These are phyloP conservation scores for Hypsizygus ulmarius DNA, from an alignment of 1,284 basidiomycete genomes.

Conservation along the genomic window DNA sequence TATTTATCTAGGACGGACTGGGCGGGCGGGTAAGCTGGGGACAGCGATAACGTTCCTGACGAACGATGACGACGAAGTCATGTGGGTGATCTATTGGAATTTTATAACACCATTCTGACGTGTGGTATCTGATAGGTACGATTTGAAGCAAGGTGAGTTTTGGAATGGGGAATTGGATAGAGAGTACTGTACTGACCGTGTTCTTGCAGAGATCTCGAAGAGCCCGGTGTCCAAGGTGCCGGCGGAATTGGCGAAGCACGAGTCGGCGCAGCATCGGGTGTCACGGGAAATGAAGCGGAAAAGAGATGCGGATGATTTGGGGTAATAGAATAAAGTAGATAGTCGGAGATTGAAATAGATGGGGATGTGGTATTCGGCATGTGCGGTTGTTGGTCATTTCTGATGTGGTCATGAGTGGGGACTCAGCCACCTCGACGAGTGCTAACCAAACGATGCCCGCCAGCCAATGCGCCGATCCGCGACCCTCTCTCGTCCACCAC, in stretches of 20 bases:
- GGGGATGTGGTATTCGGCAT: background rate
- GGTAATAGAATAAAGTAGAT: conserved; percentile 30
- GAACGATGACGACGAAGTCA: conserved; percentile 95
- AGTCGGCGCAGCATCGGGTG: conserved; percentile 84
- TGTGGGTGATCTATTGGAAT: conserved; percentile 57
- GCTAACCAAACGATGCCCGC: too few species aligned
- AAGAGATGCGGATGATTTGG: conserved; percentile 73
- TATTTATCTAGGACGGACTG: conserved; percentile 74
- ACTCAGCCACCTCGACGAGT: too few species aligned
- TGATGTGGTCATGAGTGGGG: conserved; percentile 1
- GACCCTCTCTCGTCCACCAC: conserved; percentile 7
- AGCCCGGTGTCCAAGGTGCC: conserved; percentile 90
- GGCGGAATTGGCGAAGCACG: conserved; percentile 84
- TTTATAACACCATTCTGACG: conserved; percentile 19
- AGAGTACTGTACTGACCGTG: background rate
- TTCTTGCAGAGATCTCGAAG: conserved; percentile 80
- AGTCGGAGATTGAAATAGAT: background rate
- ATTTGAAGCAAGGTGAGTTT: conserved; percentile 79
- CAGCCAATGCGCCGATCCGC: conserved; percentile 6
- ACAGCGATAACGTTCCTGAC: conserved; percentile 93
- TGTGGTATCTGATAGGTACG: conserved; percentile 60
- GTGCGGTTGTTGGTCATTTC: conserved; percentile 12
- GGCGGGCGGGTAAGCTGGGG: conserved; percentile 94
- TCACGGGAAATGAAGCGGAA: conserved; percentile 91
- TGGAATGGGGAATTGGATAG: background rate